These are phyloP conservation scores for Hanseniaspora thailandica DNA, from an alignment of 805 yeast genomes.

Conservation along the genomic window DNA sequence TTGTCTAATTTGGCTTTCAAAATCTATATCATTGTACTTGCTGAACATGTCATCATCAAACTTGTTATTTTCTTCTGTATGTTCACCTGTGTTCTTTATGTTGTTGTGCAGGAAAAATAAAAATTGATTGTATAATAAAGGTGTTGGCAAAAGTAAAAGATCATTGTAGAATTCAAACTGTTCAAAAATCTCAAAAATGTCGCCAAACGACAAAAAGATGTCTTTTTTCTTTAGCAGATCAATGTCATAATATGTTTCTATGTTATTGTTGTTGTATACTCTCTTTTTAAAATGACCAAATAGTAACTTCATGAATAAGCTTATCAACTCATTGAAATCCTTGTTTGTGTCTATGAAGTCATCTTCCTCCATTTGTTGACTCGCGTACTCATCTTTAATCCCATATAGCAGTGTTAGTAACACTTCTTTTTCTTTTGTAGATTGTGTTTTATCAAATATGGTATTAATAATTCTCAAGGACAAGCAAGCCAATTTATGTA, in stretches of 20 bases:
- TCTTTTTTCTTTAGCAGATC: neutral
- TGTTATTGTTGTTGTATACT: neutral
- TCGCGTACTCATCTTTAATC: constrained; percentile 1
- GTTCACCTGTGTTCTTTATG: neutral
- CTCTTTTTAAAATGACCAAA: constrained; percentile 12
- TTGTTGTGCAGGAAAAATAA: constrained; percentile 10
- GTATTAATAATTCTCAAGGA: constrained; percentile 9
- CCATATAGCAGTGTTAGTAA: constrained; percentile 11
- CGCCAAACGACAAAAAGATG: constrained; percentile 9
- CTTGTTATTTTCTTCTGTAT: neutral
- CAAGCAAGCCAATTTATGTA: constrained; percentile 7
- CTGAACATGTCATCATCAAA: neutral
- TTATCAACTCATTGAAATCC: neutral
- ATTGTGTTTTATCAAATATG: constrained; percentile 6
- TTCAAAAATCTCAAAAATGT: constrained; percentile 12
- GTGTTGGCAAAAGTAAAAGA: constrained; percentile 10
- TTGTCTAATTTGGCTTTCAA: neutral
- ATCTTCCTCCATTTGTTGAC: neutral
- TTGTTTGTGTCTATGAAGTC: neutral
- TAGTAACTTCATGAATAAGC: constrained; percentile 3
- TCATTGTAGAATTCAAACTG: constrained; percentile 5
- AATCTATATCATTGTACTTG: neutral
- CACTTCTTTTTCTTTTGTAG: constrained; percentile 2
- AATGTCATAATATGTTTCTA: neutral
- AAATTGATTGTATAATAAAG: constrained; percentile 12